Percentiles rank a stretch among this genome's conserved stretches.
phyloP scores from a whole-genome alignment of 805 yeast species.

The Suhomyces pyralidae region DNA sequence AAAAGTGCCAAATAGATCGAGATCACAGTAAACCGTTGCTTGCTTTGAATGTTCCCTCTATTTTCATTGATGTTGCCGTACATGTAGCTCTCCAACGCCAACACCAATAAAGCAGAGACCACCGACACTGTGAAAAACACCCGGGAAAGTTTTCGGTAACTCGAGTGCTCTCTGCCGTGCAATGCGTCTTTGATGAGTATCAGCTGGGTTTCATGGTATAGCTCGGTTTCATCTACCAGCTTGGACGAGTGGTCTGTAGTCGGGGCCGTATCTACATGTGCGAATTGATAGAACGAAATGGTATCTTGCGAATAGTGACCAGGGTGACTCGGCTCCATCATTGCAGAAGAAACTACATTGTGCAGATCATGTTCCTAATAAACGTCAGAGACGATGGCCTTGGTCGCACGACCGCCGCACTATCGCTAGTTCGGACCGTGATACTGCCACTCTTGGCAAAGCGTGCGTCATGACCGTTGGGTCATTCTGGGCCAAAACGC shows the following conservation, averaged over 20 bases:
- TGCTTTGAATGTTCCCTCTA: constrained; percentile 16
- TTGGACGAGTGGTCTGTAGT: not conserved
- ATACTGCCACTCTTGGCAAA: not conserved
- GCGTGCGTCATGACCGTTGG: not conserved
- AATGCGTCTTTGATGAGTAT: not conserved
- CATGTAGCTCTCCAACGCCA: constrained; percentile 38
- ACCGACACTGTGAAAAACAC: constrained; percentile 29
- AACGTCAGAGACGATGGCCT: not conserved
- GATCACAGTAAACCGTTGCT: constrained; percentile 24
- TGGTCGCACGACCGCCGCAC: not conserved
- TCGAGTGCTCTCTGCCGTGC: not conserved
- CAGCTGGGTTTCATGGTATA: not conserved
- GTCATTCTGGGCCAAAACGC: not conserved
- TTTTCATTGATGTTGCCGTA: constrained; percentile 39
- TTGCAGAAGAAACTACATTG: not conserved
- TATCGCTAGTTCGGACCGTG: not conserved
- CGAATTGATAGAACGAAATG: not conserved
- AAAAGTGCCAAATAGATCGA: constrained; percentile 46
- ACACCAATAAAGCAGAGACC: constrained; percentile 29
- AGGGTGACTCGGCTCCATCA: not conserved
- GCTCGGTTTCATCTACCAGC: not conserved
- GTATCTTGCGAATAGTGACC: not conserved
- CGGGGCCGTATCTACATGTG: constrained; percentile 1
- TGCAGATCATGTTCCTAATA: not conserved
- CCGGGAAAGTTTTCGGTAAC: constrained; percentile 7